Evolutionary conservation across 2,329 filamentous ascomycete species (phyloP), one percentile per base, ranked within the genome.

Genomic region (Diplocarpon mali): DNA sequence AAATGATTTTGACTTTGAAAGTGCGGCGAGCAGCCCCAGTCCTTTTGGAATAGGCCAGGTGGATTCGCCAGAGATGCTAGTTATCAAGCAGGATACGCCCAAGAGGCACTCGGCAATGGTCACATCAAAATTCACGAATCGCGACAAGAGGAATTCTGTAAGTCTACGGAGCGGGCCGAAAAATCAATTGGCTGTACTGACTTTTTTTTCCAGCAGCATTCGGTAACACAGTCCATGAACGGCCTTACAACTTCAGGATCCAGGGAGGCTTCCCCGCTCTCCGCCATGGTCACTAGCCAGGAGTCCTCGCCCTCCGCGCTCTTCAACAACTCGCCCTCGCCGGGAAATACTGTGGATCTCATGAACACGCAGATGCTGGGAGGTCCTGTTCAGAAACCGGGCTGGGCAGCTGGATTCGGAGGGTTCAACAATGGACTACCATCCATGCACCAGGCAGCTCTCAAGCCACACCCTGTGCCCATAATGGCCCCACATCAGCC

Each of bases 21-120:
- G 73, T 53, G 71, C 71, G 8, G 71, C 73, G 2, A 76, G 70
- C 53, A 81, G 75, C 48, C 75, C 77, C 5, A 69, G 67, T 45
- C 65, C 63, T 8, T 56, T 59, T 42, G 54, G 47, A 35, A 43
- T 47, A 37, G 46, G 46, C 30, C 38, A 47, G 11, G 44, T 70
- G 51, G 63, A 66, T 8, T 72, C 68, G 16, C 59, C 59, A 32
- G 58, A 57, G 6, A 70, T 69, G 64, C 62, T 65, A 28, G 64
- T 57, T 24, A 63, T 65, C 48, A 65, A 67, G 48, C 58, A 63
- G 2, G 60, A 64, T 40, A 61, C 52, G 12, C 53, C 55, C n/a
- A 46, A 40, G 10, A 59, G 49, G 45, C 50, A 51, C n/a, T 55
- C 57, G 8, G 51, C 53, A 13, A 47, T 49, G 37, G 7, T 51